Conservation (phyloP, 208 protist genomes). For the Leishmania gerbilli region DNA sequence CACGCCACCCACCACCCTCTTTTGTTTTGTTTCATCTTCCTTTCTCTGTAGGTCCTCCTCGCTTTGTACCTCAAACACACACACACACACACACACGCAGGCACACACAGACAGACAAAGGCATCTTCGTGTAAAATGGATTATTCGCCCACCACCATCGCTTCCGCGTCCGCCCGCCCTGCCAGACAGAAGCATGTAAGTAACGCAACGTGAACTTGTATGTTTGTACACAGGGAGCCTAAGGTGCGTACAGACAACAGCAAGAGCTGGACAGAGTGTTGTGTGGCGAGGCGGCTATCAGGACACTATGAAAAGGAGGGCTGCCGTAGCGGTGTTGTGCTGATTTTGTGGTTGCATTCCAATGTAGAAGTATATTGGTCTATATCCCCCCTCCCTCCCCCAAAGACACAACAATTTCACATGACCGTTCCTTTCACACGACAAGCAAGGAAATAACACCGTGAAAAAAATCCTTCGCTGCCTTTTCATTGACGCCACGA, state of each 20-base stretch:
- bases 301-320: background rate
- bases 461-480: background rate
- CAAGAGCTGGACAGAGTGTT: background rate
- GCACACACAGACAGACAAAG: background rate
- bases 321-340: background rate
- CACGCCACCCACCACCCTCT: background rate
- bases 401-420: background rate
- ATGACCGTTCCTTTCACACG: background rate
- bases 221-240: background rate
- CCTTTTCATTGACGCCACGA: background rate
- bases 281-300: background rate
- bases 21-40: background rate
- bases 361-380: background rate
- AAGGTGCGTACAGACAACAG: background rate
- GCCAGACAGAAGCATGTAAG: background rate
- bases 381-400: background rate
- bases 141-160: background rate
- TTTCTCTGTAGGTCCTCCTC: background rate
- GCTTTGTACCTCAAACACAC: background rate
- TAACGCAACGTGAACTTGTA: background rate
- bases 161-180: background rate
- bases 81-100: background rate
- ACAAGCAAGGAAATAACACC: background rate
- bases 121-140: background rate
- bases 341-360: background rate